A percentile compares a stretch with the other conserved stretches of the same genome.
phyloP scores from a whole-genome alignment of 2,329 filamentous ascomycete genomes.

The Trichoderma guizhouense region DNA sequence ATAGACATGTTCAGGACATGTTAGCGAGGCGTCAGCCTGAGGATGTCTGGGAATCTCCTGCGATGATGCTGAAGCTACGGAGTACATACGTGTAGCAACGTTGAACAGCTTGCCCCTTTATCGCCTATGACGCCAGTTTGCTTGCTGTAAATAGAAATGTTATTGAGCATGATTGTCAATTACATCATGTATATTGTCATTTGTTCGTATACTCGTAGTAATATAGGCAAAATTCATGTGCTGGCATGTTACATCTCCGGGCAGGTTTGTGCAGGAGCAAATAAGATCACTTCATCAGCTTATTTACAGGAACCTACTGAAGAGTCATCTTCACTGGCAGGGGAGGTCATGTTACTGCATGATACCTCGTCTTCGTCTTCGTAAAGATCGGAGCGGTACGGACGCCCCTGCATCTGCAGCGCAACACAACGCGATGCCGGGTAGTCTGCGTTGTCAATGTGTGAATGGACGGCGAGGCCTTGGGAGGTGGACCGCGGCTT shows the following conservation, averaged over 20 bases:
- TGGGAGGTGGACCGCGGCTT: background rate
- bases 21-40: background rate
- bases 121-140: background rate
- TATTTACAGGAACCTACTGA: background rate
- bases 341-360: background rate
- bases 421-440: background rate
- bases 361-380: background rate
- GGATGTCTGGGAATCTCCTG: background rate
- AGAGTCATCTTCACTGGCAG: background rate
- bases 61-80: background rate
- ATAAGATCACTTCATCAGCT: background rate
- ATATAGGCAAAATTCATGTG: background rate
- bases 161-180: background rate
- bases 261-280: background rate
- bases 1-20: conserved; percentile 13
- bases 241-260: background rate
- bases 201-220: background rate
- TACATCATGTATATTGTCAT: background rate
- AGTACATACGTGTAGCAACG: background rate
- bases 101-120: background rate
- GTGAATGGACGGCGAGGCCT: conserved; percentile 4
- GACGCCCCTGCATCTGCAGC: conserved; percentile 14
- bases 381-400: background rate
- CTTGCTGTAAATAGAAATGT: background rate
- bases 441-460: conserved; percentile 6